A percentile compares a stretch with the other conserved stretches of the same genome.
Evolutionary conservation across 177 flowering plant species (phyloP).

Genomic region (Vitis hybrid): DNA sequence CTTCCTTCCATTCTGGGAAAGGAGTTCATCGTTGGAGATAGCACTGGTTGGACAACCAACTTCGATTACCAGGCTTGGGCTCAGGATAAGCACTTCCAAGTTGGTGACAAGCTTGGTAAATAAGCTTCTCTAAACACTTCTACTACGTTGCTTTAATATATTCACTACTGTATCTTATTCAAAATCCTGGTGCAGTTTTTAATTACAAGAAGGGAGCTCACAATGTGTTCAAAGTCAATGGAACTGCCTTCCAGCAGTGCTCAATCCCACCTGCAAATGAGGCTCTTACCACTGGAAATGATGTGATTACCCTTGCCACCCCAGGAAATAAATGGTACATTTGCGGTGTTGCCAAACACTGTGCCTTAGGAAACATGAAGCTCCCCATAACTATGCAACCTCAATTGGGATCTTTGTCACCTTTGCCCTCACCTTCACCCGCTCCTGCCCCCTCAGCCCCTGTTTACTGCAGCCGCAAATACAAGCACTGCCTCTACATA

Average conservation of each 20-base stretch:
- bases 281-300: slow-evolving; percentile 21
- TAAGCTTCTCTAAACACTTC: too few species aligned
- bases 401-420: not conserved
- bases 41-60: slow-evolving; percentile 15
- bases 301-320: slow-evolving; percentile 19
- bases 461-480: not conserved
- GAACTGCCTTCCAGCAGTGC: slow-evolving; percentile 20
- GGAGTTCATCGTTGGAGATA: slow-evolving; percentile 24
- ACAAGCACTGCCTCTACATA: not conserved
- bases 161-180: not conserved
- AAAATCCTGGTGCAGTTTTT: slow-evolving; percentile 25
- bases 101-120: slow-evolving; percentile 36
- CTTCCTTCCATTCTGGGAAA: slow-evolving; percentile 20
- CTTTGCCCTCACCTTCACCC: not conserved
- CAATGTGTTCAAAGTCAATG: slow-evolving; percentile 24
- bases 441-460: not conserved
- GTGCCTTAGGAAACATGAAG: slow-evolving; percentile 20
- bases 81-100: slow-evolving; percentile 21
- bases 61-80: slow-evolving; percentile 29
- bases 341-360: slow-evolving; percentile 31
- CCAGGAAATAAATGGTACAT: slow-evolving; percentile 40
- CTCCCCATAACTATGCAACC: slow-evolving; percentile 20
- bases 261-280: not conserved
- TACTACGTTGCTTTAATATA: not conserved
- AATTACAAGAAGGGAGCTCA: slow-evolving; percentile 21